These are phyloP conservation scores for Monilinia aucupariae DNA, from an alignment of 2,329 filamentous ascomycete genomes.

Conservation along the genomic window DNA sequence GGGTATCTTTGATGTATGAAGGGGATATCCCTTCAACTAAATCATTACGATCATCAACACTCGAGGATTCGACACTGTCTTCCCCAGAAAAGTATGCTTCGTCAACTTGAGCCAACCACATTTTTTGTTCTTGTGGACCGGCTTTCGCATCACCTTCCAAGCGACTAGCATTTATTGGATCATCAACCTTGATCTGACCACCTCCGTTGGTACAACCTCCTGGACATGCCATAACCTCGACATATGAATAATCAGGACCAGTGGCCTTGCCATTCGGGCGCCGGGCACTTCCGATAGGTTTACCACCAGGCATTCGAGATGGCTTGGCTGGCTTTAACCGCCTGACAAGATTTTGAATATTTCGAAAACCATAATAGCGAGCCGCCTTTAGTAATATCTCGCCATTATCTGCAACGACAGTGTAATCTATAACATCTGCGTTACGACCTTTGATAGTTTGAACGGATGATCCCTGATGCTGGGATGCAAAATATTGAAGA, in stretches of 20 bases:
- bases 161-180: constrained; percentile 56
- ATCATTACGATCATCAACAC: constrained; percentile 35
- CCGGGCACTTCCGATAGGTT: constrained; percentile 51
- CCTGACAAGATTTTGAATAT: constrained; percentile 97
- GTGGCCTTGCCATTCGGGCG: constrained; percentile 46
- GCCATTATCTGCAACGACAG: constrained; percentile 52
- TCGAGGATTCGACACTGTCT: constrained; percentile 39
- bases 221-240: constrained; percentile 98
- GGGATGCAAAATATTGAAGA: constrained; percentile 66
- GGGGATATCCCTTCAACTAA: constrained; percentile 61
- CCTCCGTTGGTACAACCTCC: constrained; percentile 98
- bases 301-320: constrained; percentile 75
- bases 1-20: constrained; percentile 58
- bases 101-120: constrained; percentile 76
- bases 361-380: constrained; percentile 94
- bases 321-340: constrained; percentile 74
- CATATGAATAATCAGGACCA: constrained; percentile 73
- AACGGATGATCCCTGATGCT: constrained; percentile 66
- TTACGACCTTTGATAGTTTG: constrained; percentile 74
- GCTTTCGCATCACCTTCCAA: constrained; percentile 49
- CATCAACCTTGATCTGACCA: constrained; percentile 87
- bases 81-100: constrained; percentile 84
- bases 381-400: constrained; percentile 70
- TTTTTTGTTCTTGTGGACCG: constrained; percentile 74
- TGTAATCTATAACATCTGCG: constrained; percentile 83